phyloP scores from a whole-genome alignment of 768 basidiomycete species.

The Fomitopsis serialis region DNA sequence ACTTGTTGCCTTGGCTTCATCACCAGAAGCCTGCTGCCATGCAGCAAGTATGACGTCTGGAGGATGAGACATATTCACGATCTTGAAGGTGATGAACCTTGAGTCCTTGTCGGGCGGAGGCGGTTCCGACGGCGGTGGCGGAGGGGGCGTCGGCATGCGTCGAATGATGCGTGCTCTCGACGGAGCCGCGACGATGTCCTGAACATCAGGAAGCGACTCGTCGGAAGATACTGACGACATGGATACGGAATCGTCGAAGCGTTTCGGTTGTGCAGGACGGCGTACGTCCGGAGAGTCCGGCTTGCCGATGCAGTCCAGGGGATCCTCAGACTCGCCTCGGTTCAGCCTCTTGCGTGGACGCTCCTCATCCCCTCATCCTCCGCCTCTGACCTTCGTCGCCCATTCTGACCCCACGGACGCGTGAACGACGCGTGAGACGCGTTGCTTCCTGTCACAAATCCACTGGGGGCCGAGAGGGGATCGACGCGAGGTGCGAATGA shows the following conservation, averaged over 20 bases:
- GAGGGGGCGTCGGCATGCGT: conserved; percentile 31
- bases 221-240: conserved; percentile 59
- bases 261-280: conserved; percentile 46
- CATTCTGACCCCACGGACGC: conserved; percentile 35
- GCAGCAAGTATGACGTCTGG: conserved; percentile 49
- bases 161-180: conserved; percentile 53
- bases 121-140: conserved; percentile 12
- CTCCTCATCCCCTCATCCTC: conserved; percentile 44
- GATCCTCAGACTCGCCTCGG: conserved; percentile 38
- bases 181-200: conserved; percentile 35
- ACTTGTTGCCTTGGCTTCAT: conserved; percentile 53
- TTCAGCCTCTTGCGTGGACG: conserved; percentile 72
- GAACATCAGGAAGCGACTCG: conserved; percentile 54
- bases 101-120: conserved; percentile 16
- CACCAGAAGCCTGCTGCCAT: conserved; percentile 57
- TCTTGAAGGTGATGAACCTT: conserved; percentile 51
- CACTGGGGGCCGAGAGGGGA: conserved; percentile 54
- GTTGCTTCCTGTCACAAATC: conserved; percentile 41
- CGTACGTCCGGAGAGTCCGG: conserved; percentile 59
- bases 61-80: conserved; percentile 52
- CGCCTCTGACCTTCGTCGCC: conserved; percentile 31
- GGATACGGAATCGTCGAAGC: conserved; percentile 32
- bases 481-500: conserved; percentile 31
- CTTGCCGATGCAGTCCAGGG: conserved; percentile 30
- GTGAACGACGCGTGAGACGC: conserved; percentile 50